Evolutionary conservation across 495 filamentous ascomycete genomes (phyloP), one percentile per base, ranked within the genome.

Genomic region (Terfezia boudieri): DNA sequence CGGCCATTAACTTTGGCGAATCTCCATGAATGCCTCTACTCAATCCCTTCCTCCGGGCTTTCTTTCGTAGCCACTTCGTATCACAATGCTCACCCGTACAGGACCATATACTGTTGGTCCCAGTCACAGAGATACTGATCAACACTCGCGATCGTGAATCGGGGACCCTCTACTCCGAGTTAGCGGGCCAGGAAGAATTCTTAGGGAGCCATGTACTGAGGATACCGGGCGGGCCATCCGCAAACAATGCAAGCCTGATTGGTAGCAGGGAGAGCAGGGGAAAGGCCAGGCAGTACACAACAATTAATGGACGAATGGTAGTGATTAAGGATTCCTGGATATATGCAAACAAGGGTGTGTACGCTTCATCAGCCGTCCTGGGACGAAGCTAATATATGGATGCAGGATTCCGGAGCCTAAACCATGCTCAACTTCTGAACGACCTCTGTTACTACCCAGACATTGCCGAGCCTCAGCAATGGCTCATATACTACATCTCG

Each of bases 31-130:
- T 96, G 89, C 89, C 88, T 80, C 86, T 90, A 72, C 79, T 96
- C 81, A 99, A 96, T 70, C 90, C 92, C 66, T 94, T 94, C 70
- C 77, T 99, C 65, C 80, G 84, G 74, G 84, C 92, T 73, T 95
- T 96, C 82, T 94, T 94, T 76, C 84, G 86, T 72, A 95, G 85
- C 75, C 77, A 84, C 66, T 76, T 94, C 62, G 86, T 85, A 55
- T 72, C 83, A 66, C 92, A 95, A 79, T 96, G 92, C 74, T 76
- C 81, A 63, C 90, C 89, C 50, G 76, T 87, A 55, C 82, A 90
- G 67, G 83, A 89, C 66, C 84, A 98, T 74, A 83, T 96, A 58
- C 78, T 99, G 26, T 83, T 99, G 36, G 87, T 95, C 22, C 92
- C 92, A 26, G 84, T 83, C 23, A 94, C 86, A 60, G 89, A 95